Evolutionary conservation across 768 basidiomycete genomes (phyloP).

Genomic region (Tulasnella sp.): DNA sequence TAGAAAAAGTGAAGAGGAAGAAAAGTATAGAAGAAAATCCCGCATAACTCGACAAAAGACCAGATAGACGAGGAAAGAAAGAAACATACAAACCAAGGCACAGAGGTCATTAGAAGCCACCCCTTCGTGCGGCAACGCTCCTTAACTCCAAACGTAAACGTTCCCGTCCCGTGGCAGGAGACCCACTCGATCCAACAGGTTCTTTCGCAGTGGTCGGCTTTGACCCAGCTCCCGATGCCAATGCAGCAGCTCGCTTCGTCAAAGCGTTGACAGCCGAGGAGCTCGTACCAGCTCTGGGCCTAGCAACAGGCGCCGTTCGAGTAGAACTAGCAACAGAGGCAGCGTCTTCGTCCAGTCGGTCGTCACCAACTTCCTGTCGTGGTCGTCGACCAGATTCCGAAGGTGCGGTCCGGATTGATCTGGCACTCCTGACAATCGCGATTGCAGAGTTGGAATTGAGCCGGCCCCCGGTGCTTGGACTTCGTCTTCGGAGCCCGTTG

Average conservation of each 20-base stretch:
- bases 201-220: background rate
- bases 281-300: background rate
- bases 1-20: background rate
- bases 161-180: background rate
- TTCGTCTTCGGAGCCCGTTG: background rate
- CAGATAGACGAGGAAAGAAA: background rate
- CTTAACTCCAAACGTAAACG: background rate
- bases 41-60: background rate
- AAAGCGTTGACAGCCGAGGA: background rate
- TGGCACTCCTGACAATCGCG: background rate
- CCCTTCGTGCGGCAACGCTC: background rate
- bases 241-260: background rate
- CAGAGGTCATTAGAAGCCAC: background rate
- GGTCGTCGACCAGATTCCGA: background rate
- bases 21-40: background rate
- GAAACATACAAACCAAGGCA: background rate
- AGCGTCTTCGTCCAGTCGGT: background rate
- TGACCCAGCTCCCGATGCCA: background rate
- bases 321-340: background rate
- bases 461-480: background rate
- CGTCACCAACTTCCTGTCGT: background rate
- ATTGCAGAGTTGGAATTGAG: background rate
- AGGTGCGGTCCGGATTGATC: background rate
- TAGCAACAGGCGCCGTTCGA: background rate
- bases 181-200: background rate